Base-by-base conservation (phyloP, 345 rosid genomes). In the Luvunga scandens region DNA sequence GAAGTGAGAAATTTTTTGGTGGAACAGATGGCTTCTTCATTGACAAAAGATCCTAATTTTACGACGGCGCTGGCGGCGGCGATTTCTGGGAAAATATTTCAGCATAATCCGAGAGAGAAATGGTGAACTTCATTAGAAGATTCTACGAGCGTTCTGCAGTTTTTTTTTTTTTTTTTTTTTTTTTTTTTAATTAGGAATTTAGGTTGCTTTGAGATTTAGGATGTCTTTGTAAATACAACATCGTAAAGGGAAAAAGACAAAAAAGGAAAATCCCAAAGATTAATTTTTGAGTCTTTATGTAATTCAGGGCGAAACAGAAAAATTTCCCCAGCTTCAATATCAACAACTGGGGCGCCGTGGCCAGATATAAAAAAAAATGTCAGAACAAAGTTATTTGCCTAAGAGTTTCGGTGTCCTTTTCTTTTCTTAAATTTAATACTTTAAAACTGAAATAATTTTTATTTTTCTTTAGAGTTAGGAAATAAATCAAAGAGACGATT, bases 11-110 rank as follows among this genome's bases (percentile, higher is more conserved):
- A 92, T 71, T 86, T 89, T 66, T 87, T 96, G 85, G 98, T 94
- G 83, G 97, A 96, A 55, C 98, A 96, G 77, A 96, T 96, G 99
- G 99, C 99, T 27, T 81, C 94, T 77, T 90, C 98, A 0, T 81
- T 96, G 82, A 94, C 98, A 4, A 91, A 91, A 74, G 99, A 96
- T 81, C 99, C 98, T 73, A 91, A 89, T 73, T 96, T 96, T 79
- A 96, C 99, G 7, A 86, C 99, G 65, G 99, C 99, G n/a, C 77
- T 96, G 21, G 98, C 95, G 1, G 97, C 98, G 6, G 99, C 99
- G 53, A 91, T 94, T 75, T 88, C 98, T 6, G 98, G 97, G n/a
- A 94, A 81, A 83, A 82, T 91, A 81, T 81, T 87, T 55, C 94
- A 85, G 71, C 89, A 85, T 71, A 92, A 81, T 73, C 80, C 82